Evolutionary conservation across 2,329 filamentous ascomycete genomes (phyloP).

Genomic region (Xylaria sp.): DNA sequence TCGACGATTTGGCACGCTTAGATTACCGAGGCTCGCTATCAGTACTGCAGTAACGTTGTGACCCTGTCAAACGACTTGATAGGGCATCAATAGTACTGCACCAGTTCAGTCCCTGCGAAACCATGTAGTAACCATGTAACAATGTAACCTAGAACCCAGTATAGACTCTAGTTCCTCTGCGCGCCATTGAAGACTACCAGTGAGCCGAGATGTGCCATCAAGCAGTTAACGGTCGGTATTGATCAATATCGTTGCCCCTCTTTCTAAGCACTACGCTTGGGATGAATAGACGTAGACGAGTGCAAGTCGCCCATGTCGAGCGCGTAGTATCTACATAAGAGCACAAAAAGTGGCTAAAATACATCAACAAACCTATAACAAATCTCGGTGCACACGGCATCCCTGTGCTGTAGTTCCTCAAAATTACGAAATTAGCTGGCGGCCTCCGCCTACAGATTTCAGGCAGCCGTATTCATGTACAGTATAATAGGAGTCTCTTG

Average conservation of each 20-base stretch:
- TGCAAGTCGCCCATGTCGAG: neutral
- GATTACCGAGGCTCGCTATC: too few relatives aligned
- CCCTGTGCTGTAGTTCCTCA: neutral
- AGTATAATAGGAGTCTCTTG: neutral
- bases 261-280: neutral
- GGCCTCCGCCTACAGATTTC: neutral
- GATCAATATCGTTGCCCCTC: neutral
- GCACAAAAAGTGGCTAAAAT: neutral
- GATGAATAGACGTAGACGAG: neutral
- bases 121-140: too few relatives aligned
- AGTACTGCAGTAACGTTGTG: too few relatives aligned
- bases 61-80: too few relatives aligned
- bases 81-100: too few relatives aligned
- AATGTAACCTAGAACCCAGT: too few relatives aligned
- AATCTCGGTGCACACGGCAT: neutral
- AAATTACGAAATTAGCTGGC: neutral
- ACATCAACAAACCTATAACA: neutral
- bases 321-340: neutral
- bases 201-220: neutral
- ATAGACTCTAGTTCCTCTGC: too few relatives aligned
- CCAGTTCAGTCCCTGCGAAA: too few relatives aligned
- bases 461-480: conserved; percentile 14
- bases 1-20: too few relatives aligned
- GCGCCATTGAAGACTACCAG: too few relatives aligned
- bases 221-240: neutral